These are phyloP conservation scores for Psilocybe sp. DNA, from an alignment of 768 basidiomycete genomes.

Conservation along the genomic window DNA sequence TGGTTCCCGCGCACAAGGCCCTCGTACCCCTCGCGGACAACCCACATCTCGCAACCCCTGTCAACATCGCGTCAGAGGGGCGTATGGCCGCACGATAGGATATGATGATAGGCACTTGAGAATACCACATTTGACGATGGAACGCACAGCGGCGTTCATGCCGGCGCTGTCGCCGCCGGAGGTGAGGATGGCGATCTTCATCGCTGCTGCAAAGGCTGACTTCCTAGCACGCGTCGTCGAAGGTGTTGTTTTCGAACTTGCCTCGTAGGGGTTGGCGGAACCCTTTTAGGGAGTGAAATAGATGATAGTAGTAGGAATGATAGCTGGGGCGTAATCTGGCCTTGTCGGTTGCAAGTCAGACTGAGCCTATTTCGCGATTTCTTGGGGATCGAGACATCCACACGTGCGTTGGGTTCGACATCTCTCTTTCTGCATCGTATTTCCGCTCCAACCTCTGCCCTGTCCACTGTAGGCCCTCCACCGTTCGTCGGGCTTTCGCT, in stretches of 20 bases:
- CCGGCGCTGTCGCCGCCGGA: conserved; percentile 98
- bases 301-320: too few species aligned
- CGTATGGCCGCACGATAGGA: neutral
- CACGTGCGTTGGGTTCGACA: neutral
- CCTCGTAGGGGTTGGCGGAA: too few species aligned
- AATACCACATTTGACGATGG: conserved; percentile 91
- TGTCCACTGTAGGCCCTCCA: too few species aligned
- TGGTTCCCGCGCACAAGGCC: conserved; percentile 93
- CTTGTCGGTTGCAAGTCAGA: too few species aligned
- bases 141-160: conserved; percentile 93
- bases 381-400: neutral
- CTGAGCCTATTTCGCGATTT: neutral
- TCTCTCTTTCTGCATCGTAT: too few species aligned
- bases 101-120: conserved; percentile 57
- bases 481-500: too few species aligned
- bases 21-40: conserved; percentile 98
- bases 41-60: conserved; percentile 94
- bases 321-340: too few species aligned
- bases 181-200: conserved; percentile 94
- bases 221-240: too few species aligned
- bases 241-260: too few species aligned
- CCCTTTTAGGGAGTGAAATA: too few species aligned
- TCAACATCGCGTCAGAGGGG: neutral
- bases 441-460: too few species aligned
- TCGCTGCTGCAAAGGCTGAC: conserved; percentile 22